Base-by-base conservation (phyloP, 805 yeast species). In the Wickerhamomyces rabaulensis region DNA sequence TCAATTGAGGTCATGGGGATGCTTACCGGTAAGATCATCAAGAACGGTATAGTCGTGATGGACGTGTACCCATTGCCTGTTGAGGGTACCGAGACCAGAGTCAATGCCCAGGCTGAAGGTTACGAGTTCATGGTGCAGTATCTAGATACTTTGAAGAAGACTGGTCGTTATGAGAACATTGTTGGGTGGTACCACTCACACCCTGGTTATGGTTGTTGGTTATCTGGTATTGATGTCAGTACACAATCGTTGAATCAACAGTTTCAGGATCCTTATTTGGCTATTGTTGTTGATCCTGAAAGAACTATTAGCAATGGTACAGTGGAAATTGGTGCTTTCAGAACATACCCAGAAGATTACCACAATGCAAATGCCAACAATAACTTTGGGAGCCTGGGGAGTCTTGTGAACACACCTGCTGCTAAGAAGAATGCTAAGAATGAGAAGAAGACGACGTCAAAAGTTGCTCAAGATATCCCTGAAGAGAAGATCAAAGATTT, bases 171-270 rank as follows among this genome's bases (percentile, higher is more conserved):
- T n/a, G 84, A 86, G 51, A 77, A 86, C 54, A 85, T 92, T 20
- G 87, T 94, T 15, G 99, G 99, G 9, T 92, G 99, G 99, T 92
- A 94, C 66, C 99, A 92, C 65, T 89, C 98, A 74, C 99, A 92
- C 64, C 99, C 99, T 0, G 96, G 97, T 0, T 92, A 90, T 64
- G 97, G 97, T 16, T 91, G 97, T 63, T 92, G 97, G 97, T 66
- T 92, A 39, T 83, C 94, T 45, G 95, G 94, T 4, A 89, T 92
- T 36, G 98, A 92, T 65, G 95, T 94, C 29, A 82, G 87, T 40
- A 92, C 98, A 0, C 98, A 92, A 62, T 61, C 70, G 20, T 74
- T 89, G 60, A 89, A 91, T 57, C 97, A 90, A 65, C 80, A 78
- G 47, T 89, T 82, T 60, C 97, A 90, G 63, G 97, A 90, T 57